phyloP scores from a whole-genome alignment of 768 basidiomycete genomes.

The Boletus tomentosulus region DNA sequence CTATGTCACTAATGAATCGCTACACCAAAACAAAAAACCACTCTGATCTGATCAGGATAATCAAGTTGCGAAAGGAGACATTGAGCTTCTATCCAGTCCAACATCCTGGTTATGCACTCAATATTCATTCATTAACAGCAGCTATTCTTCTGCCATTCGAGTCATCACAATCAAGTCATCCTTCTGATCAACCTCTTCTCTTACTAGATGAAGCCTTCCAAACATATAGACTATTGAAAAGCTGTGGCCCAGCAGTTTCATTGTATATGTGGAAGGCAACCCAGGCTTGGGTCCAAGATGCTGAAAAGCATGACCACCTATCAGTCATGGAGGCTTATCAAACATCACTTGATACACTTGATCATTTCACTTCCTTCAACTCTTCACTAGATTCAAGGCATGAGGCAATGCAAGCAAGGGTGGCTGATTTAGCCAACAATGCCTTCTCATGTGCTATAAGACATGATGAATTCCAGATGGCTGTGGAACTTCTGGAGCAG shows the following conservation, averaged over 20 bases:
- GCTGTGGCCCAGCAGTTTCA: background rate
- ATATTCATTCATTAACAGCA: background rate
- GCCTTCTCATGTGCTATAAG: background rate
- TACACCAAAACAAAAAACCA: background rate
- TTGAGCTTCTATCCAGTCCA: background rate
- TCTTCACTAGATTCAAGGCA: too few relatives aligned
- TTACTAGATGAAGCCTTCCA: background rate
- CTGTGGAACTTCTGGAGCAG: background rate
- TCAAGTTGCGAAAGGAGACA: background rate
- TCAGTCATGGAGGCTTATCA: background rate
- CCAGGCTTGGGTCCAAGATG: too few relatives aligned
- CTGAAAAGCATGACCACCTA: too few relatives aligned
- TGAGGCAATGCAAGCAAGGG: too few relatives aligned
- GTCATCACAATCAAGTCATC: background rate
- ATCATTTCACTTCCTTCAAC: too few relatives aligned
- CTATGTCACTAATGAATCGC: background rate
- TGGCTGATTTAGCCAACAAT: background rate
- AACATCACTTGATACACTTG: background rate
- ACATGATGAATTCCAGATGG: background rate
- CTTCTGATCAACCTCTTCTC: background rate
- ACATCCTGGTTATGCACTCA: background rate
- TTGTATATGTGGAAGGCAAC: too few relatives aligned
- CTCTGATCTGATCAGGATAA: background rate
- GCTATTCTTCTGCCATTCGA: background rate
- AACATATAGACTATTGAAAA: background rate